Evolutionary conservation across 257 asterid genomes (phyloP), one percentile per base, ranked within the genome.

Genomic region (Solanum ossicruentum): DNA sequence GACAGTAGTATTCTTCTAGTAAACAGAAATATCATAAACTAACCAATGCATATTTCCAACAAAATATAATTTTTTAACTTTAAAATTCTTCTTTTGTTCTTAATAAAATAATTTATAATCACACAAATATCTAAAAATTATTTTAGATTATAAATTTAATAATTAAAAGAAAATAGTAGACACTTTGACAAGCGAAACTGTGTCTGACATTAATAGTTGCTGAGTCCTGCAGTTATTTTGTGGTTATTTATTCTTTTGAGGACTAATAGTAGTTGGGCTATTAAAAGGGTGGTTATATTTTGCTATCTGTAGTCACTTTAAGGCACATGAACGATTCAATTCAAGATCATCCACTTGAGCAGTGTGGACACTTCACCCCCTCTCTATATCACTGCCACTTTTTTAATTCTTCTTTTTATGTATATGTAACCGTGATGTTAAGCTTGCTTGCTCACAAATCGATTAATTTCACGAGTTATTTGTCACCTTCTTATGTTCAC

Each of bases 261-360:
- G 26, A 57, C 18, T 26, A 47, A n/a, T 17, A 84, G 58, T 39
- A 17, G 63, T 41, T 43, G 45, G 55, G 61, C 26, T 21, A 84
- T 87, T 84, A 87, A 87, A 41, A 5, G 43, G 20, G 84, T 81
- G n/a, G 89, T 60, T 84, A 60, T 51, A 6, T 51, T 86, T 80
- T 77, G 84, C 88, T 51, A 52, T 83, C 84, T 83, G 3, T 26
- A 23, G 80, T 83, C 86, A 52, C 61, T 54, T 10, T 52, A 49
- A 71, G 72, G 23, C 41, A 39, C 67, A 80, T 41, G 86, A 84
- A 69, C 12, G 60, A 9, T 39, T 45, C 15, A 47, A 72, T 73
- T 26, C 70, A 54, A 67, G 73, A 45, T 32, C 83, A 56, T 69
- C 83, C 60, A 67, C 57, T 32, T 36, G 36, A 9, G 10, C 56